Evolutionary conservation across 1,284 basidiomycete genomes (phyloP), one percentile per base, ranked within the genome.

Genomic region (Chalciporus piperatoides): DNA sequence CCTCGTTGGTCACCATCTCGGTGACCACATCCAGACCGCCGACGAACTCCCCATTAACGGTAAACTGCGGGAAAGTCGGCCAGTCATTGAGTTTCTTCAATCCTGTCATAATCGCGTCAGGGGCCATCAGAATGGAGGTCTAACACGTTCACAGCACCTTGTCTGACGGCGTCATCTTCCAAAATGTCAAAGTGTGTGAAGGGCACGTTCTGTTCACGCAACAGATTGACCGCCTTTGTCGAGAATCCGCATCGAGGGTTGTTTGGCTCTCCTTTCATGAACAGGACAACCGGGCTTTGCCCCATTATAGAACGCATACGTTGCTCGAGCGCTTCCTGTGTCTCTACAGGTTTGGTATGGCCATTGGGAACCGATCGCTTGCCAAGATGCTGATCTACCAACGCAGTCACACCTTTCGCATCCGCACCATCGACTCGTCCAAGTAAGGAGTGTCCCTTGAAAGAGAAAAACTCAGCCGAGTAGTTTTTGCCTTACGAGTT

Each of bases 1-100:
- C 80, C n/a, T 72, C 78, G 35, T 54, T 76, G 1, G 74, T 66
- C 17, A 68, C 71, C 77, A 81, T 78, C 57, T 82, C 80, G 54
- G 73, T 71, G 4, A 97, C 81, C 57, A 98, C 94, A 67, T 99
- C 96, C 63, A 96, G 84, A 27, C 97, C 96, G 23, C 96, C 97
- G 15, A 97, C 83, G 52, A 99, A 89, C 67, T 98, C 95, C 38
- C 95, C 94, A 28, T 90, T 82, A 21, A 97, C 79, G 64, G 97
- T 97, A 4, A 99, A 78, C 70, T 99, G 96, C 11, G 96, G 96
- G 67, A 92, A 94, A 3, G 96, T 99, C 3, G 96, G 96, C 96
- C 96, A 99, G 60, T 95, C 84, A 52, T 94, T 96, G 45, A 80
- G 54, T 38, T 68, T 71, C 59, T 82, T 82, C 41, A 79, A 60